These are phyloP conservation scores for Pleurotus salmoneostramineus DNA, from an alignment of 768 basidiomycete species.

Conservation along the genomic window DNA sequence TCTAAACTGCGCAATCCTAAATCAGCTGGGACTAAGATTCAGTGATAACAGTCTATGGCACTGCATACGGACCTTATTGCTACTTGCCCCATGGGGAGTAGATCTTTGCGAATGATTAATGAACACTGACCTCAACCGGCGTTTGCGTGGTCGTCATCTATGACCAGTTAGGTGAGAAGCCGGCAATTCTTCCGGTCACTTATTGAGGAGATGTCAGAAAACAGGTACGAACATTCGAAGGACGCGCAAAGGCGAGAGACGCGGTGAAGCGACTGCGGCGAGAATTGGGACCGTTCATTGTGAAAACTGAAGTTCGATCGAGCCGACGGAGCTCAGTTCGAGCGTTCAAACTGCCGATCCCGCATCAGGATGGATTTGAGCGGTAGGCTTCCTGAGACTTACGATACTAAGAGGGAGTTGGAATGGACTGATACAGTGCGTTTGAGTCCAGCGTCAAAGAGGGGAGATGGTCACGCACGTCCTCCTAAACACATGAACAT, in stretches of 20 bases:
- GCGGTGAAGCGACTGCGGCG: neutral
- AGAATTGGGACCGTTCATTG: neutral
- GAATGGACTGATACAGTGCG: neutral
- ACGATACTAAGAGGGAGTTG: neutral
- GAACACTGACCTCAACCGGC: neutral
- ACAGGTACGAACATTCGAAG: neutral
- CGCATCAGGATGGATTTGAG: neutral
- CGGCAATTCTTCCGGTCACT: neutral
- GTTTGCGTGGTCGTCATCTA: neutral
- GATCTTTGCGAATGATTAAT: neutral
- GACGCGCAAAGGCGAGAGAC: neutral
- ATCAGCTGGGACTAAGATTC: too few species aligned
- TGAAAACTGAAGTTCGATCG: neutral
- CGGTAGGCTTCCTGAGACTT: neutral
- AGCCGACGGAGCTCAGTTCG: neutral
- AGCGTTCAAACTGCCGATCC: neutral
- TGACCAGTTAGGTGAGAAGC: neutral
- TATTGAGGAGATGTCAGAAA: neutral
- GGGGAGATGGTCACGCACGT: neutral
- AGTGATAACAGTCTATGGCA: neutral
- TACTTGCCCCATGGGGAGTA: neutral
- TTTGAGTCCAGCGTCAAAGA: neutral
- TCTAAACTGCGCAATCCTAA: too few species aligned
- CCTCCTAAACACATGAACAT: neutral
- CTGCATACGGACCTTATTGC: neutral